These are phyloP conservation scores for Citrus unshiu DNA, from an alignment of 345 rosid genomes.

Conservation along the genomic window DNA sequence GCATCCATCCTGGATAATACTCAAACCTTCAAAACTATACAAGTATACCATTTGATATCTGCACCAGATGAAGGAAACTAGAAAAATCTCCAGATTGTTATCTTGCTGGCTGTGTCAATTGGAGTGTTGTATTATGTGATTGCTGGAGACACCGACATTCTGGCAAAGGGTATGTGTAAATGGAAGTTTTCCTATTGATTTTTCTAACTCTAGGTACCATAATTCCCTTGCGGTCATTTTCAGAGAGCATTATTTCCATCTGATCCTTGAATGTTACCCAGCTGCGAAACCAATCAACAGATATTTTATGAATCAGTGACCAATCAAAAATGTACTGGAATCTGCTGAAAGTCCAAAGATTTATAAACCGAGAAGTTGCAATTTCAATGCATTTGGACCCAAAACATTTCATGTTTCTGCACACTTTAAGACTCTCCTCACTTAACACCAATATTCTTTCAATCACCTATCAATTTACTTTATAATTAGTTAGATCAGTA, in stretches of 20 bases:
- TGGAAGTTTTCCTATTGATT: slow-evolving; percentile 80
- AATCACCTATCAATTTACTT: not conserved
- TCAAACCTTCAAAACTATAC: slow-evolving; percentile 2
- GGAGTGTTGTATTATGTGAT: slow-evolving; percentile 40
- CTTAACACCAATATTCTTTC: not conserved
- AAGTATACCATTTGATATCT: not conserved
- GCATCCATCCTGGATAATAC: not conserved
- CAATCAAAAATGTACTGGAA: not conserved
- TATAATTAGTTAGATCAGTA: not conserved
- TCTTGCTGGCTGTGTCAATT: slow-evolving; percentile 23
- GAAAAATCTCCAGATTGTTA: not conserved
- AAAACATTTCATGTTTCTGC: not conserved
- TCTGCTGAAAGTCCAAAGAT: not conserved
- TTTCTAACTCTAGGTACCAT: slow-evolving; percentile 76
- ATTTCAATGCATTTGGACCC: not conserved
- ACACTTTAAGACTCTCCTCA: not conserved
- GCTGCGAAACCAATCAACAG: slow-evolving; percentile 40
- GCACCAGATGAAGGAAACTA: not conserved
- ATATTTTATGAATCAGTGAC: not conserved
- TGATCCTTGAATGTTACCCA: slow-evolving; percentile 69
- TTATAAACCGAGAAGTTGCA: not conserved
- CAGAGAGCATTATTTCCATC: slow-evolving; percentile 66
- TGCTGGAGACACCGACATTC: slow-evolving; percentile 77
- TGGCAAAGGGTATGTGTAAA: slow-evolving; percentile 82
- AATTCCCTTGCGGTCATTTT: slow-evolving; percentile 82